Base-by-base conservation (phyloP, 2,329 filamentous ascomycete species). In the Thielaviopsis punctulata region DNA sequence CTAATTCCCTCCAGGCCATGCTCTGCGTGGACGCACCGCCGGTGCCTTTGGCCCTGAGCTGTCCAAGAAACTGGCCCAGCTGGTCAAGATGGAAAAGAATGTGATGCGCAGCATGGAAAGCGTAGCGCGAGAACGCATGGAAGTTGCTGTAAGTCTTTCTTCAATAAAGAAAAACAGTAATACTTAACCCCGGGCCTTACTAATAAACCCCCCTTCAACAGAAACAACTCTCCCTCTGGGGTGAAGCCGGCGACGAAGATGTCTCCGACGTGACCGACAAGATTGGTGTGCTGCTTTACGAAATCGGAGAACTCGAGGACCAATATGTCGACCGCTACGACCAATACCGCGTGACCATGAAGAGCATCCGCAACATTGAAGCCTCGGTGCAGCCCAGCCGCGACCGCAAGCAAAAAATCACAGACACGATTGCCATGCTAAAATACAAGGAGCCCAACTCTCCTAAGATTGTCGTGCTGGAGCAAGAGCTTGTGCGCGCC, bases 31-130 rank as follows among this genome's bases (percentile, higher is more conserved):
- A 63, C 82, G 83, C 63, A 76, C 82, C 44, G 83, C 84, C 57
- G 85, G 84, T 59, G 82, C 84, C 60, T 88, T 87, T 59, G 77
- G 79, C 57, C 78, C 89, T 54, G 92, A 98, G 62, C 81, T 98
- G 55, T 84, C 92, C 55, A 95, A 95, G 78, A 98, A 98, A 77
- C 82, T 98, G 57, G 87, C 89, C 41, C 86, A 94, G 72, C 79
- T 98, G 51, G 92, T 98, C 58, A 98, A 98, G 79, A 98, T 98
- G 92, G 92, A 98, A 73, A 98, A 98, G 81, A 96, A 98, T 65
- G 86, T 95, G 53, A 98, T 98, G 92, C 87, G 92, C 68, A 95
- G 88, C 66, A 82, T 96, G 76, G 92, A 98, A 66, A 76, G 87
- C 48, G 92, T 96, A 51, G 88, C 88, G 45, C 83, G 88, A 63